Percentiles rank a stretch among this genome's conserved stretches.
Conservation (phyloP, 805 yeast genomes). For the Kuraishia cidri region DNA sequence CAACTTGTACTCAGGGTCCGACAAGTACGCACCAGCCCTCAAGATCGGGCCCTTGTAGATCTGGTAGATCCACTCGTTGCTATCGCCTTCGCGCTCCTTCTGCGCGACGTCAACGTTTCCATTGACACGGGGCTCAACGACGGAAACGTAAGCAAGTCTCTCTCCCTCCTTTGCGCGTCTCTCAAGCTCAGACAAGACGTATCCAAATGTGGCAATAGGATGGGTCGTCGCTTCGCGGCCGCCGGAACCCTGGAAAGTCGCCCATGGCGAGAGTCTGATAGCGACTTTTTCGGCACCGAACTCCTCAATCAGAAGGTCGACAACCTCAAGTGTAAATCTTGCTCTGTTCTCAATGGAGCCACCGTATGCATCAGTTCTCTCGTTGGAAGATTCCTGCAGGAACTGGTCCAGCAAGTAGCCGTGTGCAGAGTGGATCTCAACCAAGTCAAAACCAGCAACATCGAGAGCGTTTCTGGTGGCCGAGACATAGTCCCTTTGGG, state of each 20-base stretch:
- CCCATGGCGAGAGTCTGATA: conserved; percentile 40
- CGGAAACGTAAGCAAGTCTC: conserved; percentile 14
- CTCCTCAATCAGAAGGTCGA: conserved; percentile 39
- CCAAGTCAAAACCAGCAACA: conserved; percentile 28
- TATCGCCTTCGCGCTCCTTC: conserved; percentile 3
- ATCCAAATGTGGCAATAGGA: conserved; percentile 26
- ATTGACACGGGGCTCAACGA: conserved; percentile 20
- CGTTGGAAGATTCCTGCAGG: conserved; percentile 22
- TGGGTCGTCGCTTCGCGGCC: conserved; percentile 15
- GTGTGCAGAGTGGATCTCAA: conserved; percentile 32
- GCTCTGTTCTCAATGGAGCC: conserved; percentile 34
- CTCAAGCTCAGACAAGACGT: conserved; percentile 30
- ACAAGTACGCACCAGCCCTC: conserved; percentile 12
- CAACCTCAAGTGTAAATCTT: conserved; percentile 31
- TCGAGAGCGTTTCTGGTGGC: conserved; percentile 33
- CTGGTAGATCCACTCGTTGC: conserved; percentile 9
- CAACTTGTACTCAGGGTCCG: conserved; percentile 4
- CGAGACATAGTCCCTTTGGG: conserved; percentile 21
- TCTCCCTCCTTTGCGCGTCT: conserved; percentile 22
- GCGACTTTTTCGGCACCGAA: conserved; percentile 43
- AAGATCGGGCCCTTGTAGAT: conserved; percentile 25
- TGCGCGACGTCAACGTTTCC: conserved; percentile 4
- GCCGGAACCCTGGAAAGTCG: conserved; percentile 10
- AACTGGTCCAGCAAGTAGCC: conserved; percentile 31
- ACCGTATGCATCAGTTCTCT: conserved; percentile 34